phyloP scores from a whole-genome alignment of 345 rosid genomes.

The Citrus sp. region DNA sequence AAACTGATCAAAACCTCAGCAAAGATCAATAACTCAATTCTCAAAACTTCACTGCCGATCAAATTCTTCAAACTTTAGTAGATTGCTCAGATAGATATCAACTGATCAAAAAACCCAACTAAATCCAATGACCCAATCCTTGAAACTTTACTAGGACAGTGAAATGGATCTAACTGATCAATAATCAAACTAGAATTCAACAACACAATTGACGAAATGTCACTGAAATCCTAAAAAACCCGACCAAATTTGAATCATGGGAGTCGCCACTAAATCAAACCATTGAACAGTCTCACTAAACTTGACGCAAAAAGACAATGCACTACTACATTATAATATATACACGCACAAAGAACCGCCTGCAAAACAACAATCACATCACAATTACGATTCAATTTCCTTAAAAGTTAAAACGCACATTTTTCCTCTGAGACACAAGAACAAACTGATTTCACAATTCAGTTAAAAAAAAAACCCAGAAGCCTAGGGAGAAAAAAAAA shows the following conservation, averaged over 20 bases:
- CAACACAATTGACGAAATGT: neutral
- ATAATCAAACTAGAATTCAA: neutral
- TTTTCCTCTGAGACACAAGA: neutral
- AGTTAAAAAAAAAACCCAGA: neutral
- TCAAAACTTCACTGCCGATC: neutral
- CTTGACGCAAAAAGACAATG: neutral
- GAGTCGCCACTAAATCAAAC: conserved; percentile 1
- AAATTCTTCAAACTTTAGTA: conserved; percentile 9
- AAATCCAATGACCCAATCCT: neutral
- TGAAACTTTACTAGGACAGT: neutral
- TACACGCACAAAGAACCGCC: neutral
- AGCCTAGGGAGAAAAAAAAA: neutral
- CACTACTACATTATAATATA: neutral
- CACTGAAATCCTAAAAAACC: neutral
- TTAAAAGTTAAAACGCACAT: neutral
- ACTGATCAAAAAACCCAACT: neutral
- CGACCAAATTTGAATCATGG: neutral
- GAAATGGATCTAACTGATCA: neutral
- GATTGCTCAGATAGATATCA: neutral
- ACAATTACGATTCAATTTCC: neutral
- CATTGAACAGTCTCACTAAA: conserved; percentile 9
- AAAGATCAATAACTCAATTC: neutral
- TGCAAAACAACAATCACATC: neutral
- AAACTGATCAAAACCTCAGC: neutral
- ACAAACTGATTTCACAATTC: neutral